Percentiles rank a stretch among this genome's conserved stretches.
phyloP scores from a whole-genome alignment of 495 filamentous ascomycete genomes.

The Hypomontagnella monticulosa region DNA sequence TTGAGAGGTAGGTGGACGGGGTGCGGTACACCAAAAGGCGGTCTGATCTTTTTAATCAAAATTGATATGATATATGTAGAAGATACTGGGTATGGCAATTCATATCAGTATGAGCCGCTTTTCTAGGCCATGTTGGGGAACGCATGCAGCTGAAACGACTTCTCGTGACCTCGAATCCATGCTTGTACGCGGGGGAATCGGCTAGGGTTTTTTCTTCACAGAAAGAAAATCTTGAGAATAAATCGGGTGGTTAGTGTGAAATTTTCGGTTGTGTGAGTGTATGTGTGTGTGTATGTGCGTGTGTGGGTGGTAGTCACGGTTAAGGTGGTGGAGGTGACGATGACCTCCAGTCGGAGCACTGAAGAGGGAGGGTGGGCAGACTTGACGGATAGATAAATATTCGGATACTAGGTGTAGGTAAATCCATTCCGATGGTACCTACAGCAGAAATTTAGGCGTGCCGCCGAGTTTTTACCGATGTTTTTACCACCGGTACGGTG shows the following conservation, averaged over 20 bases:
- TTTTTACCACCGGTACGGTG: background rate
- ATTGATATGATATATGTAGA: slow-evolving; percentile 14
- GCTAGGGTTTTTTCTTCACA: background rate
- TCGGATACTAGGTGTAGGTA: background rate
- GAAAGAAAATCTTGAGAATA: slow-evolving; percentile 14
- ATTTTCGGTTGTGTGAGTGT: background rate
- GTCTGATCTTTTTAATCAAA: slow-evolving; percentile 34
- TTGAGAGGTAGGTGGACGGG: slow-evolving; percentile 21
- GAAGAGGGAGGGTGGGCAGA: background rate
- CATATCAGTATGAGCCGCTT: slow-evolving; percentile 20
- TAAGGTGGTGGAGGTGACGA: slow-evolving; percentile 8
- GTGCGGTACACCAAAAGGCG: slow-evolving; percentile 24
- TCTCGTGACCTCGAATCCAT: slow-evolving; percentile 19
- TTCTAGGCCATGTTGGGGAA: slow-evolving; percentile 17
- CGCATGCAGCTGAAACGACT: slow-evolving; percentile 10
- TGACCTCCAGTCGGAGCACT: background rate
- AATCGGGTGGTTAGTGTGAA: slow-evolving; percentile 11
- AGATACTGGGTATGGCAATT: slow-evolving; percentile 22
- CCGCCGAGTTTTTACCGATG: slow-evolving; percentile 1
- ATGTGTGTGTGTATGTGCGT: too few species aligned
- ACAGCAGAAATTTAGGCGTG: background rate
- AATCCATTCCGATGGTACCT: background rate
- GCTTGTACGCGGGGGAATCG: slow-evolving; percentile 1
- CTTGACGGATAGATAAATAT: background rate
- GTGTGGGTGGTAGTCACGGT: background rate